Base-by-base conservation (phyloP, 176 grass and related monocot genomes). In the Oryza rufipogon region DNA sequence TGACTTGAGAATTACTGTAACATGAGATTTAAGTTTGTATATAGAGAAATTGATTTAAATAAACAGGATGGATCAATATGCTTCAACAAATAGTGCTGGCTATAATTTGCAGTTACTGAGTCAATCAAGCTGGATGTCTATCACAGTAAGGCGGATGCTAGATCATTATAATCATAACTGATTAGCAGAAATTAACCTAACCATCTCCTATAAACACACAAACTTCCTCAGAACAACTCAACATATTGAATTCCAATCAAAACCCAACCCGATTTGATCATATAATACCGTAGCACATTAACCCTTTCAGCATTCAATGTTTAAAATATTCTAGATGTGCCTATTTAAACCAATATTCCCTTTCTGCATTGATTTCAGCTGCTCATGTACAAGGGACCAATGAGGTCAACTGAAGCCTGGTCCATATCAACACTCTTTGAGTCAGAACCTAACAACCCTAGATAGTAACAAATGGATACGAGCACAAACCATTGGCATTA, bases 1-100 rank as follows among this genome's bases (percentile, higher is more conserved):
- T 44, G 28, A 32, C 33, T 72, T 30, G 7, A 75, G 38, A 28
- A 58, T 38, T 45, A 58, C 60, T 44, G 22, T 22, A 67, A 73
- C 34, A 39, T 87, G 54, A 15, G 68, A 83, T 86, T 66, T 70
- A 69, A 10, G 38, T 82, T 58, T 69, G 42, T 42, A 25, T 47
- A 70, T 47, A 60, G 38, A 60, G 11, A 71, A 81, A 68, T 25
- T 11, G 26, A 20, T 30, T 38, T 73, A 20, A 36, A 74, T 7
- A 11, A 74, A 66, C 42, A 14, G 14, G 56, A 65, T 65, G 30
- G 10, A 7, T 49, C 70, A 68, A 81, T 4, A 66, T 74, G 44
- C n/a, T 74, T 56, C 47, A 71, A 16, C 7, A 68, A 48, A 25
- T 58, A 56, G 45, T 54, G 22, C 38, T 49, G 20, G 19, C 20